Evolutionary conservation across 169 alveolate species (phyloP), one percentile per base, ranked within the genome.

Genomic region (Fabrea salina): DNA sequence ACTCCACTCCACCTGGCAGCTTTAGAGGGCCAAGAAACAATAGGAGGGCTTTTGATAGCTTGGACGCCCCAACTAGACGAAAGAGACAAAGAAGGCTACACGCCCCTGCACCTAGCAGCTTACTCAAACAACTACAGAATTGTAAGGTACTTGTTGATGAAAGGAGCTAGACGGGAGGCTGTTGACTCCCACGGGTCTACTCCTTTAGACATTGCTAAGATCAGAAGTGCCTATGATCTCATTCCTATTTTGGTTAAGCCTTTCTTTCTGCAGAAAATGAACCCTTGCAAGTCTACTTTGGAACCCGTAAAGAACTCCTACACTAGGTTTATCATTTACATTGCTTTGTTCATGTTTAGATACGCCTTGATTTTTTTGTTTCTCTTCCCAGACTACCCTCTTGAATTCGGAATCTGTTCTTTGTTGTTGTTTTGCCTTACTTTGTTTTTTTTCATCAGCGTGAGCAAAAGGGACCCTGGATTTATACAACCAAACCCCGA

Each of bases 41-140:
- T 83, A 5, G 79, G 76, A 13, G 43, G 57, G 40, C 85, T 54
- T 51, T 57, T 90, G 39, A 54, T 86, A 32, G 82, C 91, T 2
- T 82, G 82, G 76, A 54, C 64, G 4, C 35, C 64, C 13, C 71
- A 82, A 39, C 68, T 87, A 1, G 67, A 90, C 75, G 64, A 51
- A 4, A 3, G 54, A 33, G 92, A 90, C 75, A 32, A 57, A 3
- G 76, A 75, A 19, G 89, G 91, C 11, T 19, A 47, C 35, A 90
- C 93, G 0, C 89, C 93, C 25, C 70, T 90, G 2, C 92, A 86
- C 57, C 58, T 84, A 32, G 87, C 89, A n/a, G 80, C 80, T 6
- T 25, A 47, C 4, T 49, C 44, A n/a, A 75, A 82, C 8, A 13
- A 61, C 47, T 25, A 41, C 7, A 83, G 87, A 78, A 85, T 90